Percentiles rank a stretch among this genome's conserved stretches.
Conservation (phyloP, 2,329 filamentous ascomycete genomes). For the Myriosclerotinia scirpicola region DNA sequence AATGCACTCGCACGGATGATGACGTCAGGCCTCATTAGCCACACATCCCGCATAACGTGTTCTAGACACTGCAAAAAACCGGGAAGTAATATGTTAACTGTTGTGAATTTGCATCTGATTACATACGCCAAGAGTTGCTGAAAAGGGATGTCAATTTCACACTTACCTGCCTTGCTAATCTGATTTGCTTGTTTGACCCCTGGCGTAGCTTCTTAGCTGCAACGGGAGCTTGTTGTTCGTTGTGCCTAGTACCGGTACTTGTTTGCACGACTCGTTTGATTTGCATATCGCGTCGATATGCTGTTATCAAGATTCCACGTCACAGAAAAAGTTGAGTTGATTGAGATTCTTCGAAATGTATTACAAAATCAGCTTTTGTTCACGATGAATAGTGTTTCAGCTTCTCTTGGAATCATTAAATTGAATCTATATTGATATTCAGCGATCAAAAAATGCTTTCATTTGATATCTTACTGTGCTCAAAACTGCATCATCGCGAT, state of each 20-base stretch:
- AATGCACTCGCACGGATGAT: neutral
- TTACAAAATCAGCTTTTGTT: neutral
- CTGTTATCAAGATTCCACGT: constrained; percentile 13
- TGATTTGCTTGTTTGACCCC: neutral
- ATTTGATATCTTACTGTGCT: neutral
- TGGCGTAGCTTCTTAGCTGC: neutral
- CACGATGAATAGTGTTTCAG: neutral
- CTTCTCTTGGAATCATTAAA: neutral
- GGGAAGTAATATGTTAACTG: neutral
- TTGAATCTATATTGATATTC: constrained; percentile 1
- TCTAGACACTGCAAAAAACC: neutral
- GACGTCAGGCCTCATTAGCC: constrained; percentile 5
- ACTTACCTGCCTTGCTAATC: neutral
- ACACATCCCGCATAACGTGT: neutral
- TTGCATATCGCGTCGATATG: neutral
- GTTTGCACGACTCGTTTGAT: neutral
- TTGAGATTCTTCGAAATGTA: neutral
- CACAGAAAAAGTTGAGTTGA: neutral
- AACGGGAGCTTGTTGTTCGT: constrained; percentile 11
- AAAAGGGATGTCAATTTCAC: neutral
- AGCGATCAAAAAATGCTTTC: neutral
- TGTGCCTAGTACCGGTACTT: neutral
- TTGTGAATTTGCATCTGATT: neutral
- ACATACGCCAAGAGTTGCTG: constrained; percentile 9
- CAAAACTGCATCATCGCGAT: neutral